phyloP scores from a whole-genome alignment of 2,329 filamentous ascomycete genomes.

The Phoma sp. region DNA sequence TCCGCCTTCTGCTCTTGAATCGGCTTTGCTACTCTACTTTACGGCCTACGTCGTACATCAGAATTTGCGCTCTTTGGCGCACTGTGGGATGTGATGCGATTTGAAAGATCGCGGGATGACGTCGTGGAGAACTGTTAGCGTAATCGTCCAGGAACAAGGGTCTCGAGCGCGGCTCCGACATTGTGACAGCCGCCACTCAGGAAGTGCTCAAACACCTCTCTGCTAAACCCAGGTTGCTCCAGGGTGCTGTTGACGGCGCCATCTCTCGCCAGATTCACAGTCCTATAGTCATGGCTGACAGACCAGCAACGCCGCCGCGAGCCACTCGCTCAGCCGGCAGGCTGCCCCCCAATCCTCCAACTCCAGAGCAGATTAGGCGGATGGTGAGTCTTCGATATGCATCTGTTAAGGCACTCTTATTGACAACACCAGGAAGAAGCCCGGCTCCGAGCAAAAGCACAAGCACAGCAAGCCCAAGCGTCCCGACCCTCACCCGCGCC shows the following conservation, averaged over 20 bases:
- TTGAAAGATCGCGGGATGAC: constrained; percentile 17
- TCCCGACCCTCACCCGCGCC: constrained; percentile 33
- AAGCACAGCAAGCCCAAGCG: constrained; percentile 58
- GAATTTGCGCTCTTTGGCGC: not conserved
- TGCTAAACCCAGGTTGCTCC: not conserved
- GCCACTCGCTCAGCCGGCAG: constrained; percentile 48
- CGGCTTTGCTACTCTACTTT: not conserved
- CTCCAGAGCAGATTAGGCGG: constrained; percentile 66
- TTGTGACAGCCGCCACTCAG: constrained; percentile 22
- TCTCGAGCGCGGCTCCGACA: constrained; percentile 19
- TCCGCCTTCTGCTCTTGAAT: not conserved
- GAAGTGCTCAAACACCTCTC: not conserved
- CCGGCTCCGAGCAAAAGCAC: constrained; percentile 85
- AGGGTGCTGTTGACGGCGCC: too few species aligned
- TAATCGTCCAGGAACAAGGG: constrained; percentile 31
- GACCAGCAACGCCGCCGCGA: constrained; percentile 58
- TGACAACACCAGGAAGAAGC: constrained; percentile 73
- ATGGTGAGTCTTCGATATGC: constrained; percentile 52
- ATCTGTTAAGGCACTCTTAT: not conserved
- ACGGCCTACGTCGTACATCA: too few species aligned
- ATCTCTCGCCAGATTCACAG: not conserved
- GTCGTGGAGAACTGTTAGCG: constrained; percentile 35
- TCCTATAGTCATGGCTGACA: constrained; percentile 43
- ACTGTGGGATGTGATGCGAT: constrained; percentile 12
- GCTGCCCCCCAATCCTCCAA: constrained; percentile 57